Base-by-base conservation (phyloP, 1,284 basidiomycete genomes). In the Rugosomyces carneus region DNA sequence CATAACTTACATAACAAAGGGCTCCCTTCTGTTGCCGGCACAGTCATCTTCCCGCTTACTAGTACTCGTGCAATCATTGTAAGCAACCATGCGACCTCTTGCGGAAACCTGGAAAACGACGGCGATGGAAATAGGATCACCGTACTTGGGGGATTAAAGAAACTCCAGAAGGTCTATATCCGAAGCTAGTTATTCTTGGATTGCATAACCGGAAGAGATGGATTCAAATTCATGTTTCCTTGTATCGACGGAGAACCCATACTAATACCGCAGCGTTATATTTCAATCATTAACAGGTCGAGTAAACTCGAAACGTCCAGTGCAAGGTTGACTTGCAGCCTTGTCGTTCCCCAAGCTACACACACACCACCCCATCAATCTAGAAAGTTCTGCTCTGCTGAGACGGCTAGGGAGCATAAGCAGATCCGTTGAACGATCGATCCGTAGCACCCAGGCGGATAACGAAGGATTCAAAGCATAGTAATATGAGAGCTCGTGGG, bases 1-100 rank as follows among this genome's bases (percentile, higher is more conserved):
- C 27, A 29, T 34, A 34, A 16, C 42, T 48, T 48, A 48, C 47
- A 48, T 48, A 48, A 48, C 41, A 29, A 16, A 34, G 13, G 29
- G n/a, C n/a, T 34, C 35, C 35, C 40, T 34, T 42, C 35, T 24
- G 13, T 3, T 44, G 18, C 32, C 47, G 47, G 47, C 47, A 31
- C 26, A 48, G 21, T 20, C n/a, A 34, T 48, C 1, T n/a, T 40
- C 19, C 47, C 47, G 47, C 31, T 34, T 34, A 35, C 31, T 29
- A 10, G 5, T 5, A 29, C 27, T 29, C 27, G 27, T 29, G 27
- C 9, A 29, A 9, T 7, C 7, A 7, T 23, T 23, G 21, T 23
- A 23, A 23, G 27, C 27, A 29, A n/a, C n/a, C 31, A 15, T 7
- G 13, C n/a, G 31, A 15, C 31, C 4, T 3, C 27, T 9, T 10